phyloP scores from a whole-genome alignment of 371 early-diverging fungal species.

The Apophysomyces sp. region DNA sequence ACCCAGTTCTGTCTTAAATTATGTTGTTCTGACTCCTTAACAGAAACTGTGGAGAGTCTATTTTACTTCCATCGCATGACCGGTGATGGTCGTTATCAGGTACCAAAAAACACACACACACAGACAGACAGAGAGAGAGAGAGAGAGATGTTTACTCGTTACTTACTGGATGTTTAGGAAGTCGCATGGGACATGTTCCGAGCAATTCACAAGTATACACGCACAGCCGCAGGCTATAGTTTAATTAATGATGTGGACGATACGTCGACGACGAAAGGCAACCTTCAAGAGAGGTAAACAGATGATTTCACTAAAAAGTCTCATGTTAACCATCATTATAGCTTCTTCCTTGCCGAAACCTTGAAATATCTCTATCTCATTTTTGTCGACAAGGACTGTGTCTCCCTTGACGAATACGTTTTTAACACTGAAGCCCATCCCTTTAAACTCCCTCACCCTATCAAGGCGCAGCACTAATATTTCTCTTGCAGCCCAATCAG shows the following conservation, averaged over 20 bases:
- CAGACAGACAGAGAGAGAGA: background rate
- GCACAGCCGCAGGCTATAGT: constrained; percentile 55
- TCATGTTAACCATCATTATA: constrained; percentile 9
- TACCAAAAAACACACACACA: too few relatives aligned
- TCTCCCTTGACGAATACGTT: constrained; percentile 69
- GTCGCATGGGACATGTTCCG: constrained; percentile 63
- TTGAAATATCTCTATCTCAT: constrained; percentile 89
- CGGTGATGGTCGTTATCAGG: constrained; percentile 58
- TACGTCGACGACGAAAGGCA: constrained; percentile 21
- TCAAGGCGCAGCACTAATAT: constrained; percentile 24
- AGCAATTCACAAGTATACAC: constrained; percentile 57
- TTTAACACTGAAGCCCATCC: constrained; percentile 40
- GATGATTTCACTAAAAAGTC: background rate
- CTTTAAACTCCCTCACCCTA: constrained; percentile 31
- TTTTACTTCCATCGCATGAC: constrained; percentile 72
- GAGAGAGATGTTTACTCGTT: background rate
- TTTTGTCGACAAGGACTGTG: constrained; percentile 52
- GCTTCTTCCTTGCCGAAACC: constrained; percentile 86
- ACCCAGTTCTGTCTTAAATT: background rate
- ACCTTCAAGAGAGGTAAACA: constrained; percentile 41
- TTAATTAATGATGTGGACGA: constrained; percentile 50
- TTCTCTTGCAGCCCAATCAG: too few relatives aligned
- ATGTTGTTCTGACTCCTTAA: background rate
- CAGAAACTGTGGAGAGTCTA: constrained; percentile 76
- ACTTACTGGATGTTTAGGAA: constrained; percentile 37